Evolutionary conservation across 148 eudicot genomes (phyloP), one percentile per base, ranked within the genome.

Genomic region (Cornus suecica): DNA sequence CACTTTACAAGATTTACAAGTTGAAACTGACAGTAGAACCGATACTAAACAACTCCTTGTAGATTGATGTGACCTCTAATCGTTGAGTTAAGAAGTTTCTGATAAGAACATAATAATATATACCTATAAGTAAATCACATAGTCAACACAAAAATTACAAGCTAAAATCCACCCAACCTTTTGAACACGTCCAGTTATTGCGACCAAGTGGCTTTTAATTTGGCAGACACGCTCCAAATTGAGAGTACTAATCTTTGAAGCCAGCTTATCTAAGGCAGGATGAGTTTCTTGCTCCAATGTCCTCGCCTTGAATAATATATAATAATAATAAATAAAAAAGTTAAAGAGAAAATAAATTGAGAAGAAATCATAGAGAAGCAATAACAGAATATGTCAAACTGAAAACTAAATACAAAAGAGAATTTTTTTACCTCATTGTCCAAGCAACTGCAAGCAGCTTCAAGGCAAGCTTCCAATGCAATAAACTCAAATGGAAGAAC

Each of bases 281-380:
- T 95, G 97, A 77, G 99, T 97, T 90, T 95, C 99, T 84, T 85
- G 97, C 85, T 95, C 99, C 90, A 95, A 79, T 66, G 97, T 92
- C 85, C 91, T 88, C 76, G 99, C 99, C 99, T 95, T 81, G 69
- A 20, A 52, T n/a, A n/a, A n/a, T n/a, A n/a, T n/a, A 65, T 72
- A 78, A 26, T 62, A 74, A 66, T n/a, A n/a, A n/a, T n/a, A n/a
- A 63, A 15, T 2, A 27, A 52, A 70, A 51, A 69, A 68, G 27
- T 68, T 65, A 25, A 56, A 60, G 58, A 52, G 20, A 2, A 13
- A 74, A 60, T 9, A 62, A 68, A 62, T 79, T 41, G 26, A 62
- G 52, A 37, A 18, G 4, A 28, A 58, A 48, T 66, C 61, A 67
- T 24, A 42, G 31, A 0, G 15, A 30, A 45, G 11, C 32, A n/a